Evolutionary conservation across 257 asterid genomes (phyloP).

Genomic region (Petrea volubilis): DNA sequence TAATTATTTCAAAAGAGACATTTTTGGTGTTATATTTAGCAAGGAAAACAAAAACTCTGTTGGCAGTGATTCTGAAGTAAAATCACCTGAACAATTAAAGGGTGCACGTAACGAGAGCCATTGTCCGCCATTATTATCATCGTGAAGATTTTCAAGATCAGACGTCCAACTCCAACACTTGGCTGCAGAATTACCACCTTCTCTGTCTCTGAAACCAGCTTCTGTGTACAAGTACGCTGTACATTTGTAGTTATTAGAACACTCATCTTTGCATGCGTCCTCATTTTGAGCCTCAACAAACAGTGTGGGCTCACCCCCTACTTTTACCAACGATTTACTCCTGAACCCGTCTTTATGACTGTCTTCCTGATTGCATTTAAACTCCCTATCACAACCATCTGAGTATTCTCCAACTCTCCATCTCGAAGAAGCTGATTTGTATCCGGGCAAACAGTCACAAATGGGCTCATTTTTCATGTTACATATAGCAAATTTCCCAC

Average conservation of each 20-base stretch:
- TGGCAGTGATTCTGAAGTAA: not conserved
- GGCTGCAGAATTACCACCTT: not conserved
- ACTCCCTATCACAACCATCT: conserved; percentile 23
- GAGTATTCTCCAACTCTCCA: conserved; percentile 10
- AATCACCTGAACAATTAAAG: conserved; percentile 23
- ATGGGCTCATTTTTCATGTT: not conserved
- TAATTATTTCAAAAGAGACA: not conserved
- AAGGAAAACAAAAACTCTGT: too few species aligned
- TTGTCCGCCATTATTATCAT: not conserved
- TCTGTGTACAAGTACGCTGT: conserved; percentile 23
- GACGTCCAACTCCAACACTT: conserved; percentile 31
- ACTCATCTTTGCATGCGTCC: conserved; percentile 25
- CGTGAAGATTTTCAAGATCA: conserved; percentile 23
- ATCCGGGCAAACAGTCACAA: conserved; percentile 41
- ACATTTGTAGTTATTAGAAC: conserved; percentile 30
- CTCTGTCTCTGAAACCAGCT: not conserved
- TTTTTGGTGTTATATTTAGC: not conserved
- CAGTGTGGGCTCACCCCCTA: not conserved
- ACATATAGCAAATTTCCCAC: conserved; percentile 41
- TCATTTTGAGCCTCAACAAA: not conserved
- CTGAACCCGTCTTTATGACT: conserved; percentile 10
- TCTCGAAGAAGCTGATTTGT: not conserved
- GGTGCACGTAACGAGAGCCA: conserved; percentile 27
- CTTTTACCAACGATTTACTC: conserved; percentile 6
- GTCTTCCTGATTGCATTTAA: conserved; percentile 7